Evolutionary conservation across 1,139 yeast genomes (phyloP).

Genomic region (Candida gigantensis): DNA sequence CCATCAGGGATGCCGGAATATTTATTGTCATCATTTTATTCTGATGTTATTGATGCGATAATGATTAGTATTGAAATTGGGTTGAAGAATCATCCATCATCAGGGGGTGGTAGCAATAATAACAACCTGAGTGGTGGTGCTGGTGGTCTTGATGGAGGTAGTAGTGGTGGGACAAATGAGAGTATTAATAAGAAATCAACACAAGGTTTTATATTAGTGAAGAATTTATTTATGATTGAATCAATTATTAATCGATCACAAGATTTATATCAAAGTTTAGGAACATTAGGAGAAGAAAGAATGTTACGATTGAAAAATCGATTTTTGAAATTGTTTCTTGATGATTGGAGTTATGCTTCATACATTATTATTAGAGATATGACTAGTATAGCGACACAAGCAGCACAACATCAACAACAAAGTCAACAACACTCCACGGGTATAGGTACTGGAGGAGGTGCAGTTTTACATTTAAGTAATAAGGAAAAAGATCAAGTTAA

Average conservation of each 20-base stretch:
- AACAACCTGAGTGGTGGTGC: background rate
- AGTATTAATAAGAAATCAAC: slow-evolving; percentile 41
- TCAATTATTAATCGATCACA: slow-evolving; percentile 67
- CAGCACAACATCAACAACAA: slow-evolving; percentile 6
- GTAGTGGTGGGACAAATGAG: too few species aligned
- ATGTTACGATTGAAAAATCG: slow-evolving; percentile 70
- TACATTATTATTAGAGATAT: slow-evolving; percentile 69
- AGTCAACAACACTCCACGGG: slow-evolving; percentile 3
- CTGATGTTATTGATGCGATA: slow-evolving; percentile 76
- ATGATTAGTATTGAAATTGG: slow-evolving; percentile 59
- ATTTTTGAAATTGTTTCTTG: slow-evolving; percentile 72
- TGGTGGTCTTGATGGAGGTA: slow-evolving; percentile 15
- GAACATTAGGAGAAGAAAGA: slow-evolving; percentile 65
- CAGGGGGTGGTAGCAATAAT: slow-evolving; percentile 1
- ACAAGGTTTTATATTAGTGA: slow-evolving; percentile 70
- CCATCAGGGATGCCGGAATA: slow-evolving; percentile 49
- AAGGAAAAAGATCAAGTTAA: slow-evolving; percentile 85
- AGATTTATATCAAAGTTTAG: slow-evolving; percentile 53
- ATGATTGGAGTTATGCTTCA: slow-evolving; percentile 84
- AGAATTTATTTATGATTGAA: slow-evolving; percentile 74
- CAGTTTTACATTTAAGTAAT: slow-evolving; percentile 37
- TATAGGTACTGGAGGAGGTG: slow-evolving; percentile 13
- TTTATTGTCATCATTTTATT: slow-evolving; percentile 61
- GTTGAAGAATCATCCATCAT: slow-evolving; percentile 33
- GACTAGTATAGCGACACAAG: slow-evolving; percentile 42